Base-by-base conservation (phyloP, 352 stramenopile species). In the Hyphochytrium catenoides region DNA sequence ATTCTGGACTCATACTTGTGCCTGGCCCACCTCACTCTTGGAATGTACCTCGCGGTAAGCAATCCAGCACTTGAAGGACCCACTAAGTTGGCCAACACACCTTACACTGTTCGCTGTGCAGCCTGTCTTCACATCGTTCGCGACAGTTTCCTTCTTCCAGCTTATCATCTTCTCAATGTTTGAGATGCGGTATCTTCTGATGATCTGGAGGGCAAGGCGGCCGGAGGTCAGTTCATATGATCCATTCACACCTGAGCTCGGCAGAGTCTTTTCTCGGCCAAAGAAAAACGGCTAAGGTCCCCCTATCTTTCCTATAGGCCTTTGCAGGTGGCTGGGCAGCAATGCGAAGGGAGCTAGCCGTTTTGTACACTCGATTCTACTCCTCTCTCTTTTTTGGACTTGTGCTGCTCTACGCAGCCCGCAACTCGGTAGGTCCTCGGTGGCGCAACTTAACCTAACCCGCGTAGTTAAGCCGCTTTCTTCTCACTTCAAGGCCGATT, bases 141-240 rank as follows among this genome's bases (percentile, higher is more conserved):
- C 79, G 0, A 90, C 69, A 18, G 78, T 95, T 20, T 84, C 85
- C 3, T 96, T 98, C 39, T 91, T 96, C 36, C 95, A 97, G 59
- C 61, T 96, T 4, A 74, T 98, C 31, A 94, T 95, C 35, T 97
- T 97, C 48, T 95, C 83, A 25, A 78, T 96, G 25, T 95, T 97
- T 46, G 86, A 98, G 50, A 95, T 97, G 78, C 89, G 92, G 16
- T 96, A 95, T 51, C 60, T 98, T 58, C 60, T 94, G 26, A 83
- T 95, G 38, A 94, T 98, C 20, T 93, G 85, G 51, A 90, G 95
- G 44, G 78, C 87, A 1, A 51, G 86, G 15, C 63, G 86, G 44
- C 64, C 64, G 27, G 55, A 88, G 44, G 48, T n/a, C n/a, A n/a
- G n/a, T n/a, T n/a, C n/a, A n/a, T n/a, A n/a, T n/a, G n/a, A n/a